phyloP scores from a whole-genome alignment of 768 basidiomycete genomes.

The Coprinopsis marcescibilis region DNA sequence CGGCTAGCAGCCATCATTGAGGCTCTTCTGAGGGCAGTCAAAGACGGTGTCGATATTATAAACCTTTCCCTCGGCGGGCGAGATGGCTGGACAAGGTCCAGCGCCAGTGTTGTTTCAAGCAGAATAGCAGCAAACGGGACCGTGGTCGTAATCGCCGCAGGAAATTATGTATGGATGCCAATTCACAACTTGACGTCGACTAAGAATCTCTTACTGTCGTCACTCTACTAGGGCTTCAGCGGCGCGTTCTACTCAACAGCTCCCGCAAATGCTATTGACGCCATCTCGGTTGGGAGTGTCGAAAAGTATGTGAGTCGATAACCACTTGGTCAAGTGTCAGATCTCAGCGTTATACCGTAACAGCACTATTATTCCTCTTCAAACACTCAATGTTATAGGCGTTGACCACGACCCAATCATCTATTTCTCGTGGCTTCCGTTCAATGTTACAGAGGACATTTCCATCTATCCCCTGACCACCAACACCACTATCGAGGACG shows the following conservation, averaged over 20 bases:
- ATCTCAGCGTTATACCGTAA: constrained; percentile 2
- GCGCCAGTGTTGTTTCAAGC: constrained; percentile 23
- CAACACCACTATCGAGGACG: constrained; percentile 43
- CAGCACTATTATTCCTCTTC: constrained; percentile 41
- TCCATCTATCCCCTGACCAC: constrained; percentile 54
- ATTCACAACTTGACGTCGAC: neutral
- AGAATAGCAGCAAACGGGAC: constrained; percentile 39
- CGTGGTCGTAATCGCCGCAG: constrained; percentile 45
- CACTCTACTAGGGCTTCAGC: constrained; percentile 37
- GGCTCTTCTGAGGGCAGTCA: constrained; percentile 29
- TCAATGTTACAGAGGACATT: constrained; percentile 37
- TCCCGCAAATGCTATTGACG: constrained; percentile 49
- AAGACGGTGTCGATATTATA: constrained; percentile 44
- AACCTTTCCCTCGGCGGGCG: constrained; percentile 44
- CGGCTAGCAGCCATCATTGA: constrained; percentile 27
- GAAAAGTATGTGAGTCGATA: constrained; percentile 36
- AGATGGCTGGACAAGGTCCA: constrained; percentile 34
- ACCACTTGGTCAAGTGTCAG: neutral
- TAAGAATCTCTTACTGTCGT: neutral
- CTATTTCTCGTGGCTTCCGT: constrained; percentile 45
- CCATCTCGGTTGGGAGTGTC: constrained; percentile 51
- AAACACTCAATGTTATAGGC: constrained; percentile 43
- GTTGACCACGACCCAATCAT: constrained; percentile 36
- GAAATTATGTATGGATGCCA: constrained; percentile 22
- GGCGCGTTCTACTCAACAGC: constrained; percentile 59